A percentile compares a stretch with the other conserved stretches of the same genome.
Conservation (phyloP, 2,329 filamentous ascomycete species). For the Sporothrix brasiliensis region DNA sequence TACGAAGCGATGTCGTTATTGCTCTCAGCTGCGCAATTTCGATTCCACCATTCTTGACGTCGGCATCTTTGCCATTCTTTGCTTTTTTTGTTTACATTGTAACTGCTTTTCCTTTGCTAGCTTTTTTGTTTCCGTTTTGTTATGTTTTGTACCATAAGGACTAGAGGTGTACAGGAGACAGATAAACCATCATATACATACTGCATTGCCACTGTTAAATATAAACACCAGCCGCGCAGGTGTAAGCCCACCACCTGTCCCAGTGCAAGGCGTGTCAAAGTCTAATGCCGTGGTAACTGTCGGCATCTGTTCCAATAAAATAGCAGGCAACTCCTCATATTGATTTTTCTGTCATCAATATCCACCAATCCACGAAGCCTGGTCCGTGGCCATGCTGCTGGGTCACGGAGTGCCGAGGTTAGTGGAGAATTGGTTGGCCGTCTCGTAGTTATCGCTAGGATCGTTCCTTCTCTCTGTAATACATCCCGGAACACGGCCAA, state of each 20-base stretch:
- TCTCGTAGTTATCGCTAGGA: not conserved
- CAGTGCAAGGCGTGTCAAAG: not conserved
- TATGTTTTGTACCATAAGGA: conserved; percentile 16
- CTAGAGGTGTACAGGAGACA: conserved; percentile 21
- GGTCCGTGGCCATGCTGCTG: no score
- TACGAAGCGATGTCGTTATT: not conserved
- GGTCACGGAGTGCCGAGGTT: conserved; percentile 23
- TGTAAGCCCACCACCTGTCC: not conserved
- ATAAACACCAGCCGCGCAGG: not conserved
- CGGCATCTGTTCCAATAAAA: not conserved
- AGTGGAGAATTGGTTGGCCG: conserved; percentile 13
- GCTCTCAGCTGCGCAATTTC: not conserved
- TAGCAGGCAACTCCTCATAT: not conserved
- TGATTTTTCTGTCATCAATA: no score
- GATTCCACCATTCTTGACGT: not conserved
- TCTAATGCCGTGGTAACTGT: conserved; percentile 13
- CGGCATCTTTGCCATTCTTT: not conserved
- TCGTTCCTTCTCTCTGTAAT: not conserved
- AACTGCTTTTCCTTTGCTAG: not conserved
- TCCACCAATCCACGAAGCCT: no score
- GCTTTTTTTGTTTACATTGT: conserved; percentile 8
- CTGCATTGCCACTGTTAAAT: not conserved
- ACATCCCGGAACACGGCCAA: not conserved
- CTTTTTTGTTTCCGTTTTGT: not conserved
- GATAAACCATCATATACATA: conserved; percentile 11